Evolutionary conservation across 345 rosid genomes (phyloP).

Genomic region (Viola odorata): DNA sequence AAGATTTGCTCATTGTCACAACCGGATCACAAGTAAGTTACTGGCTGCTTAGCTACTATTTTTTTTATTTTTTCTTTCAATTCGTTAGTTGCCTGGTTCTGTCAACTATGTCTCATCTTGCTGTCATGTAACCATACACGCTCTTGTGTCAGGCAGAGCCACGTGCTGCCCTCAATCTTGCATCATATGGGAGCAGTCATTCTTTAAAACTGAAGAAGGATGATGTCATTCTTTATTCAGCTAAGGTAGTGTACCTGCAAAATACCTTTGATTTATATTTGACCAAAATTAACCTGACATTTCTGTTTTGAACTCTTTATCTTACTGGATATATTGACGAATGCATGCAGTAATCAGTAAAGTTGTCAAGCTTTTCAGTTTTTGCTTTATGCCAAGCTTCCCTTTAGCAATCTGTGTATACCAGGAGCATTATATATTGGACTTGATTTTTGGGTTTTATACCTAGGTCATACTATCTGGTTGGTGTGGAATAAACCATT

Average conservation of each 20-base stretch:
- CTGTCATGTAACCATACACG: constrained; percentile 28
- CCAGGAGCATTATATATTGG: background rate
- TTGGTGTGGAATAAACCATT: background rate
- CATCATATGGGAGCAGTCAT: constrained; percentile 88
- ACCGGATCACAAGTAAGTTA: constrained; percentile 94
- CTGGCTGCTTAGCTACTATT: background rate
- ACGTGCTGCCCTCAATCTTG: constrained; percentile 94
- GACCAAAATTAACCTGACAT: background rate
- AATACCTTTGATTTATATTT: constrained; percentile 2
- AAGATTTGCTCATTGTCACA: constrained; percentile 88
- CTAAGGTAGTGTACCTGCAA: constrained; percentile 54
- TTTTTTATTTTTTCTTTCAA: too few species aligned
- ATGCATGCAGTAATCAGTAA: background rate
- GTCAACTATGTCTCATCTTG: constrained; percentile 8
- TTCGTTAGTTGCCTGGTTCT: background rate
- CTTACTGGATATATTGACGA: constrained; percentile 1
- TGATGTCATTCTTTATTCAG: constrained; percentile 83
- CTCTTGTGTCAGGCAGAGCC: constrained; percentile 89
- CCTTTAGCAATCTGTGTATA: constrained; percentile 4
- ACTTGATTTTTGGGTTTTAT: background rate
- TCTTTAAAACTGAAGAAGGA: constrained; percentile 81
- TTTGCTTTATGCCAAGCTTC: background rate
- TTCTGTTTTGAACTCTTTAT: background rate
- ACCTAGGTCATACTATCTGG: too few species aligned
- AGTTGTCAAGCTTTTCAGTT: background rate